These are phyloP conservation scores for Ceratocystis variospora DNA, from an alignment of 2,329 filamentous ascomycete species.

Conservation along the genomic window DNA sequence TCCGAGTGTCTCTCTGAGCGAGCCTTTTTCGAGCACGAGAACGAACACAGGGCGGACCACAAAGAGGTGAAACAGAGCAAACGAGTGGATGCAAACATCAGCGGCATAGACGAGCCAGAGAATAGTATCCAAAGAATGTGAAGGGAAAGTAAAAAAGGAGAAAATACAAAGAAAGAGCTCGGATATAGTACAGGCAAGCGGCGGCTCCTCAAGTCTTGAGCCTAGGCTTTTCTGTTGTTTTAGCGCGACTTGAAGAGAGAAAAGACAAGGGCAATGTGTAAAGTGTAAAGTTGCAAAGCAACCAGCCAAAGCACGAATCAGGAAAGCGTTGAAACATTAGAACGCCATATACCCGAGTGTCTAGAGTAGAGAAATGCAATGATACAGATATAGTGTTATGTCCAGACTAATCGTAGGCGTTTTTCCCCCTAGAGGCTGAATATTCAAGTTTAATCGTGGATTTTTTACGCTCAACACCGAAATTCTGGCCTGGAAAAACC, in stretches of 20 bases:
- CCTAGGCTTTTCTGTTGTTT: neutral
- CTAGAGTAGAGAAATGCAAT: neutral
- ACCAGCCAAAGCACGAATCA: neutral
- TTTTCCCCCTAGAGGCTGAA: too few species aligned
- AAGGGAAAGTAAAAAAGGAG: neutral
- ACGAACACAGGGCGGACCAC: neutral
- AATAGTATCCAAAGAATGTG: neutral
- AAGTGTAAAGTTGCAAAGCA: neutral
- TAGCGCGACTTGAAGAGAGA: neutral
- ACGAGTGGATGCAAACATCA: neutral
- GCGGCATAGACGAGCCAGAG: neutral
- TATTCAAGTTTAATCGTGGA: too few species aligned
- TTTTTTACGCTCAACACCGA: too few species aligned
- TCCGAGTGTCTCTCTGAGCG: neutral
- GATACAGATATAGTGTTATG: too few species aligned
- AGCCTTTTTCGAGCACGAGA: neutral
- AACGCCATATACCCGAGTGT: neutral
- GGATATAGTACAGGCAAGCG: neutral
- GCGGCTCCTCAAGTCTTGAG: neutral
- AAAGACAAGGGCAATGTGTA: neutral
- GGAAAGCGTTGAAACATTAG: neutral
- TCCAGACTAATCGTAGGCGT: too few species aligned
- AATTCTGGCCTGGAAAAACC: too few species aligned
- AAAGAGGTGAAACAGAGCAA: constrained; percentile 3
- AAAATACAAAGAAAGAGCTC: neutral